Base-by-base conservation (phyloP, 2,329 filamentous ascomycete species). In the Akanthomyces uredinophilus region DNA sequence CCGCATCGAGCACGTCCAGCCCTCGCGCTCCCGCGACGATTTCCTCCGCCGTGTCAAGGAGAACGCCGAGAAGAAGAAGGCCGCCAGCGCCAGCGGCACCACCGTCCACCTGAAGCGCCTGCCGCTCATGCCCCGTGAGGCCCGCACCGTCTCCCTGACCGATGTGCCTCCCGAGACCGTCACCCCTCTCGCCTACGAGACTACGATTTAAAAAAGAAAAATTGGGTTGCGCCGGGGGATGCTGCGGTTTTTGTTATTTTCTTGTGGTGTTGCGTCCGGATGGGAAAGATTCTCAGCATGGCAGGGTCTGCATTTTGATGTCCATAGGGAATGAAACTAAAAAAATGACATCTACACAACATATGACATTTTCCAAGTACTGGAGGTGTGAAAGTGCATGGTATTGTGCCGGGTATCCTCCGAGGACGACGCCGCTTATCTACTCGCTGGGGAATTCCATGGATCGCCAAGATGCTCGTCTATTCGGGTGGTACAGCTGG, bases 31-130 rank as follows among this genome's bases (percentile, higher is more conserved):
- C 75, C 88, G 95, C 77, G 94, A 98, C 75, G 94, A 95, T 80
- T 98, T 99, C 87, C 81, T 98, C 75, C 88, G 86, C 83, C 90
- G 94, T 76, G 94, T 99, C 80, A 98, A 98, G 91, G 82, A 87
- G 77, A 98, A 98, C 84, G 92, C 93, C 75, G 88, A 86, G 77
- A 88, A 92, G 81, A 95, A 93, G 88, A 89, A 88, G 81, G 83
- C 96, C 85, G 92, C 94, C 76, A 96, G 96, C 89, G 85, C 87
- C 73, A 88, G 92, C 74, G 95, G 95, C 75, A 86, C 86, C 78
- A 87, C 89, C 77, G 85, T 97, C 73, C 87, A 94, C 83, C 85
- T 99, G 78, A 99, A 99, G 92, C 87, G 95, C 80, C 88, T 89
- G 78, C 88, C 95, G 69, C 82, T 80, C 71, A 83, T 84, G 77